phyloP scores from a whole-genome alignment of 495 filamentous ascomycete genomes.

The Terfezia claveryi region DNA sequence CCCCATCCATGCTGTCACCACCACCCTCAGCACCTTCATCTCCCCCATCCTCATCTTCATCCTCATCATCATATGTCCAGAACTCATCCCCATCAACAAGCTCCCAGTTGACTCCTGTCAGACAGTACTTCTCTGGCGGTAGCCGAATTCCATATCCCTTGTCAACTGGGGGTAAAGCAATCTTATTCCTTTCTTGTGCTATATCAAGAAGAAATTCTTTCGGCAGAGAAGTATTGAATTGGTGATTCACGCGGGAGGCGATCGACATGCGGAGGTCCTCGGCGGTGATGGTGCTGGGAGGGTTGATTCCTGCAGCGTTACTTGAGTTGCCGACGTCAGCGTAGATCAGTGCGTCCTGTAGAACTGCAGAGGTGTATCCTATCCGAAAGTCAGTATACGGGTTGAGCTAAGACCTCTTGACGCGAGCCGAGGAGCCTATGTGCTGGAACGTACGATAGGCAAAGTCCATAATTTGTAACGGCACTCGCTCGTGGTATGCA shows the following conservation, averaged over 20 bases:
- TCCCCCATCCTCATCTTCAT: conserved; percentile 26
- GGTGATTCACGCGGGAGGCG: conserved; percentile 38
- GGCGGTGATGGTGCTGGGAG: conserved; percentile 26
- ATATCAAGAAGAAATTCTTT: conserved; percentile 77
- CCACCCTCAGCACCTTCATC: conserved; percentile 16
- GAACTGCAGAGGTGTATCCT: conserved; percentile 35
- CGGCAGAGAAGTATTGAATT: conserved; percentile 41
- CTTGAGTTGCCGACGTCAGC: conserved; percentile 29
- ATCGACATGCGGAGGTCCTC: conserved; percentile 41
- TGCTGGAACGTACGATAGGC: conserved; percentile 46
- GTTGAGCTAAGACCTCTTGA: background rate
- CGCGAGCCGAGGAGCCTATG: conserved; percentile 21
- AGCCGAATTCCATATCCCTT: conserved; percentile 65
- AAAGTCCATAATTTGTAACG: conserved; percentile 85
- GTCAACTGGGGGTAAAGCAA: conserved; percentile 53
- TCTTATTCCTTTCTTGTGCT: conserved; percentile 59
- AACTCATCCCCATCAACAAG: conserved; percentile 52
- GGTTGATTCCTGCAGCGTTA: conserved; percentile 12
- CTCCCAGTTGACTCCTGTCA: conserved; percentile 67
- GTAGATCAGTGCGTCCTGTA: conserved; percentile 41
- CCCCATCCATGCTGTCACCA: conserved; percentile 23
- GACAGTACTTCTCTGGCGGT: conserved; percentile 76
- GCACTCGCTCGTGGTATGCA: conserved; percentile 81
- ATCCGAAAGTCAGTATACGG: background rate
- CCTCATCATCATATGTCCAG: conserved; percentile 28